Base-by-base conservation (phyloP, 257 asterid species). In the Solanum medicagineum region DNA sequence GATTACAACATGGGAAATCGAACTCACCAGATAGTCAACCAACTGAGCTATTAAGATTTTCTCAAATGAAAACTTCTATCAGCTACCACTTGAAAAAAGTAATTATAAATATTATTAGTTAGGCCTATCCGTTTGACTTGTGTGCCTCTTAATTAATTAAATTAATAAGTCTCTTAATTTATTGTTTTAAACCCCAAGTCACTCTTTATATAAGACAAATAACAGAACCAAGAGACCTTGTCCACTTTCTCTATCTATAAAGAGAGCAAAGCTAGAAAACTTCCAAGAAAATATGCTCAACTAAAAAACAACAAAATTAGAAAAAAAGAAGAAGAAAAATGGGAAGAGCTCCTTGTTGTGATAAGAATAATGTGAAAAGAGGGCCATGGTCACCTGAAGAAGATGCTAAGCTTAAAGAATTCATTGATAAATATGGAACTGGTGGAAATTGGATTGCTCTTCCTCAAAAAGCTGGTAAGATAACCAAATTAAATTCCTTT, bases 361-460 rank as follows among this genome's bases (percentile, higher is more conserved):
- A 86, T 79, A 86, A 84, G 65, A 83, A 80, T 6, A 86, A 74
- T 84, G 89, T 86, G 49, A 86, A 84, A 71, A 86, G 63, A 84
- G 89, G 89, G 2, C 89, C 84, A 75, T 86, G 89, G 89, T 83
- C 89, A 49, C 89, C 89, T 17, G 89, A 86, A 86, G 89, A 86
- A 84, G 89, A 86, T 53, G 82, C 82, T 24, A 86, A 86, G 66
- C 89, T 86, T 29, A 86, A 86, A 60, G 89, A 86, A 53, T 86
- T 62, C 82, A 86, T 86, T 29, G 83, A 86, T 8, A 86, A 77
- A 53, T n/a, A 84, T 63, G 89, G 89, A 12, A 75, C 87, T 77
- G 82, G 84, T 75, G 87, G 89, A 6, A 86, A 84, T 54, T 86
- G 89, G 89, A 86, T 77, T 40, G 74, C 87, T 63, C 87, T 86